Percentiles rank a stretch among this genome's conserved stretches.
Evolutionary conservation across 139 green algal species (phyloP).

Genomic region (Ettlia oleoabundans): DNA sequence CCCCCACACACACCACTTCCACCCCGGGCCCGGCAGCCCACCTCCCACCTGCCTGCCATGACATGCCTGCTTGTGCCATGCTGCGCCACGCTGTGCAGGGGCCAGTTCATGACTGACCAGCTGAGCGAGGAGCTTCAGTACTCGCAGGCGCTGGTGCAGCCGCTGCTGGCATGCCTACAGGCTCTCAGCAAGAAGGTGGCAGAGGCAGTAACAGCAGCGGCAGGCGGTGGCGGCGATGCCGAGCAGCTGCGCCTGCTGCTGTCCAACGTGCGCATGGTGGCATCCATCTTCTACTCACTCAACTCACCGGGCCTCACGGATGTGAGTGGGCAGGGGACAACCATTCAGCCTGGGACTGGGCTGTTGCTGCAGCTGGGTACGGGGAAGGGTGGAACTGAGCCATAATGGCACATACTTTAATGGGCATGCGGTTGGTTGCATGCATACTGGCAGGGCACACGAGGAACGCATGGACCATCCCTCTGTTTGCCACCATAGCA

Average conservation of each 20-base stretch:
- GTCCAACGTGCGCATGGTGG: constrained; percentile 68
- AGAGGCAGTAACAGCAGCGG: constrained; percentile 2
- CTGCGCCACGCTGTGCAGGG: constrained; percentile 4
- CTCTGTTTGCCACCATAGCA: too few relatives aligned
- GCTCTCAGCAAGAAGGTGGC: constrained; percentile 39
- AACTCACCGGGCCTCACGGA: constrained; percentile 93
- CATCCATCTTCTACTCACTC: constrained; percentile 94
- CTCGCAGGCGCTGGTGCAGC: constrained; percentile 80
- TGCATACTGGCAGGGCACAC: too few relatives aligned
- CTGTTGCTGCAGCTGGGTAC: too few relatives aligned
- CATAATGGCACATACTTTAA: too few relatives aligned
- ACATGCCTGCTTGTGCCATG: background rate
- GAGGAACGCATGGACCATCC: too few relatives aligned
- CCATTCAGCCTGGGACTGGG: background rate
- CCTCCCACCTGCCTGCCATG: background rate
- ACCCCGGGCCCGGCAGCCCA: too few relatives aligned
- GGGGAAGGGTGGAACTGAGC: too few relatives aligned
- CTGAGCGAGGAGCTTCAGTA: constrained; percentile 78
- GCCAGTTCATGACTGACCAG: constrained; percentile 70
- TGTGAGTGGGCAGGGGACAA: constrained; percentile 44
- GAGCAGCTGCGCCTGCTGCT: constrained; percentile 65
- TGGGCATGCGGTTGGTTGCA: too few relatives aligned
- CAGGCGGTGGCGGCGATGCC: constrained; percentile 6
- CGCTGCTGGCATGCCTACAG: constrained; percentile 66
- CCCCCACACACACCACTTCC: too few relatives aligned